These are phyloP conservation scores for Domatiomyces globalis DNA, from an alignment of 2,329 filamentous ascomycete species.

Conservation along the genomic window DNA sequence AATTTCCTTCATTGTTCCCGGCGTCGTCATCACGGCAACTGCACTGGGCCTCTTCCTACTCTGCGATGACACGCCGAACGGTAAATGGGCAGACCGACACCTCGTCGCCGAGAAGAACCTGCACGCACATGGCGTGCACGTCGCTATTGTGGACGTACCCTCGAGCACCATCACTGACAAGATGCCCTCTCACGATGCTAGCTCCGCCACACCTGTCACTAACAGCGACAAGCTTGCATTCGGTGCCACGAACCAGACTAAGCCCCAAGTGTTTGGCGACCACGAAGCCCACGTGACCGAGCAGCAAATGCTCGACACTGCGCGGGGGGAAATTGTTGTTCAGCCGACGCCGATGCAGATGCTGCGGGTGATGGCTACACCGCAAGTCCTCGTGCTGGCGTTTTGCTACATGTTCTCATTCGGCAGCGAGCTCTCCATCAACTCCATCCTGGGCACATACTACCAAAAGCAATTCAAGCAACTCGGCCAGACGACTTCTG, in stretches of 20 bases:
- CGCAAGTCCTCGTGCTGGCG: conserved; percentile 39
- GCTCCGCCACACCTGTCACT: conserved; percentile 15
- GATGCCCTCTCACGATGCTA: conserved; percentile 17
- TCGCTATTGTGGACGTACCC: conserved; percentile 10
- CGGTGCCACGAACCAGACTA: conserved; percentile 16
- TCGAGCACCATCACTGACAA: conserved; percentile 21
- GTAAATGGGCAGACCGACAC: conserved; percentile 63
- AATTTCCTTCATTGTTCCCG: conserved; percentile 69
- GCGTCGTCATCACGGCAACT: conserved; percentile 55
- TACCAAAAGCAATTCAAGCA: conserved; percentile 42
- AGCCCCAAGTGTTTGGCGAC: conserved; percentile 18
- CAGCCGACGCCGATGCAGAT: conserved; percentile 50
- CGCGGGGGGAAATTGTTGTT: conserved; percentile 45
- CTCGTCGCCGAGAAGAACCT: conserved; percentile 42
- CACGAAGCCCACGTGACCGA: conserved; percentile 29
- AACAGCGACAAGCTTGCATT: conserved; percentile 2
- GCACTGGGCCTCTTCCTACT: conserved; percentile 56
- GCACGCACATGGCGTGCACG: conserved; percentile 30
- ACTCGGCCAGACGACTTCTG: conserved; percentile 41
- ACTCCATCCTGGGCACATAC: conserved; percentile 46
- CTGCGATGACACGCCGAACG: conserved; percentile 69
- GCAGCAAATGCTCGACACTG: conserved; percentile 37
- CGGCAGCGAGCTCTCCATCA: conserved; percentile 46
- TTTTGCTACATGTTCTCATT: conserved; percentile 47
- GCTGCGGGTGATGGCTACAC: conserved; percentile 47